These are phyloP conservation scores for Pleurotus cornucopiae DNA, from an alignment of 768 basidiomycete species.

Conservation along the genomic window DNA sequence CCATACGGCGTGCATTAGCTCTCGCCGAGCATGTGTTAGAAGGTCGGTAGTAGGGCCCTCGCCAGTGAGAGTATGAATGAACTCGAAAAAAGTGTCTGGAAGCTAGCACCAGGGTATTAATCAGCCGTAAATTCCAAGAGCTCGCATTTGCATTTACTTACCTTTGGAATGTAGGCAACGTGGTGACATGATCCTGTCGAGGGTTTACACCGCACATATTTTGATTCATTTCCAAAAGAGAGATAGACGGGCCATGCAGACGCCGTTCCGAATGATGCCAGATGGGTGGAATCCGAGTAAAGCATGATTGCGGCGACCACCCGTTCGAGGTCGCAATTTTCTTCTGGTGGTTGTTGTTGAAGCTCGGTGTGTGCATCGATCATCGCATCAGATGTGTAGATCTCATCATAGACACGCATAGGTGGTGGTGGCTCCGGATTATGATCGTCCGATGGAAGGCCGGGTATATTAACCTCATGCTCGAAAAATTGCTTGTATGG, in stretches of 20 bases:
- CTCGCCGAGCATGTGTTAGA: conserved; percentile 8
- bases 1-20: conserved; percentile 23
- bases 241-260: conserved; percentile 31
- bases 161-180: conserved; percentile 26
- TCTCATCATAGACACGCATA: conserved; percentile 13
- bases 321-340: conserved; percentile 10
- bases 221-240: conserved; percentile 29
- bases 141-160: neutral
- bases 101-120: conserved; percentile 1
- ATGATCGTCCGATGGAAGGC: neutral
- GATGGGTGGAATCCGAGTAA: conserved; percentile 25
- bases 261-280: conserved; percentile 22
- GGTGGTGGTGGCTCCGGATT: neutral
- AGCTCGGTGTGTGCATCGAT: conserved; percentile 8
- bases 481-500: conserved; percentile 17
- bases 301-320: conserved; percentile 18
- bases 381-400: conserved; percentile 15
- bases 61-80: neutral
- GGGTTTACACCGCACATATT: conserved; percentile 24
- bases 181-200: conserved; percentile 17
- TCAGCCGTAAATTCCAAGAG: neutral
- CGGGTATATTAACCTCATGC: neutral
- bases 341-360: conserved; percentile 1
- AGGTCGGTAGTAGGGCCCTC: neutral
- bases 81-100: conserved; percentile 10